phyloP scores from a whole-genome alignment of 1,139 yeast genomes.

The Entelexis sorbosivorans region DNA sequence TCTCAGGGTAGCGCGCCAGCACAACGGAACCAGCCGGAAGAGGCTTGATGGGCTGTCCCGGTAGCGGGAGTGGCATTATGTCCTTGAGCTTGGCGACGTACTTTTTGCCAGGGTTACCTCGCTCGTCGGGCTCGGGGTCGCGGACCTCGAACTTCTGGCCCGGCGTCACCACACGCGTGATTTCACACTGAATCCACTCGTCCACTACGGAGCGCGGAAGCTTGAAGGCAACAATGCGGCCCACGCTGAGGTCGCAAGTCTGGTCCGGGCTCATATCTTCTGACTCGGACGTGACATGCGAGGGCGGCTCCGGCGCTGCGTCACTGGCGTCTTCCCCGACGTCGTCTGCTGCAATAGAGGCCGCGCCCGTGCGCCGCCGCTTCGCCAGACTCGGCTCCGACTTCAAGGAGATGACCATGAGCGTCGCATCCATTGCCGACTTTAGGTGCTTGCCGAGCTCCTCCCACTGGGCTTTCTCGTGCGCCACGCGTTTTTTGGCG shows the following conservation, averaged over 20 bases:
- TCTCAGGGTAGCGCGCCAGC: slow-evolving; percentile 91
- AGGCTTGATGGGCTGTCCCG: slow-evolving; percentile 38
- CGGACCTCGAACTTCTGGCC: slow-evolving; percentile 67
- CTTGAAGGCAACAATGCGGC: slow-evolving; percentile 83
- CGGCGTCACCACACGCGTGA: slow-evolving; percentile 63
- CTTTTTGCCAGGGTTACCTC: slow-evolving; percentile 77
- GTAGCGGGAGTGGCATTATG: slow-evolving; percentile 59
- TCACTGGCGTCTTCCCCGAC: slow-evolving; percentile 1
- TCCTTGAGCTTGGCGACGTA: slow-evolving; percentile 78
- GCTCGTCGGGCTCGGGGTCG: slow-evolving; percentile 96
- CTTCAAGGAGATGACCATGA: slow-evolving; percentile 18
- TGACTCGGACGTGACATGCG: not conserved
- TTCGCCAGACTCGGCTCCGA: slow-evolving; percentile 15
- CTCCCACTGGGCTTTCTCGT: slow-evolving; percentile 17
- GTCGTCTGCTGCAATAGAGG: not conserved
- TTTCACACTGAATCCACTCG: slow-evolving; percentile 97
- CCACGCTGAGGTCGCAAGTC: slow-evolving; percentile 26
- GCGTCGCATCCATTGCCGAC: slow-evolving; percentile 22
- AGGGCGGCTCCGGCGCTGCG: not conserved
- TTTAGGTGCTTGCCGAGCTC: slow-evolving; percentile 20
- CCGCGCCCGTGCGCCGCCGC: slow-evolving; percentile 9
- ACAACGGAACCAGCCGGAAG: slow-evolving; percentile 74
- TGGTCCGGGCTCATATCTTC: not conserved
- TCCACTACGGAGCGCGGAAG: slow-evolving; percentile 48
- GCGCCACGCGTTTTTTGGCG: not conserved